phyloP scores from a whole-genome alignment of 2,329 filamentous ascomycete species.

The Sporothrix pseudoabietina region DNA sequence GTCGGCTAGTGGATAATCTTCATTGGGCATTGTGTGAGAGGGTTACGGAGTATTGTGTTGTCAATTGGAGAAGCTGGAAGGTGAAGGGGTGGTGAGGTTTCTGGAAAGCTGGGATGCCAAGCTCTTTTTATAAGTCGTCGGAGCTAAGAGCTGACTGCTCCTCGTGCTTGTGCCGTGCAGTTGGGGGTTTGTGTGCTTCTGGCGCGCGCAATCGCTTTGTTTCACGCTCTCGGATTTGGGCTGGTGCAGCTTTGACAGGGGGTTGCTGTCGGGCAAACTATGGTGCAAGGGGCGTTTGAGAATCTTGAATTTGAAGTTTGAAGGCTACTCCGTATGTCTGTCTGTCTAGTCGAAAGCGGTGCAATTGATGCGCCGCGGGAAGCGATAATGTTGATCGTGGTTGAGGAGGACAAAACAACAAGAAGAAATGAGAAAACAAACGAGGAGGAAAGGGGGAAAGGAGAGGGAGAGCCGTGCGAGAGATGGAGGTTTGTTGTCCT shows the following conservation, averaged over 20 bases:
- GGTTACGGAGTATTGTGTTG: not conserved
- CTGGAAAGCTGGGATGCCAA: conserved; percentile 5
- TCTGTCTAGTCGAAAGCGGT: not conserved
- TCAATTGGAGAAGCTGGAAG: not conserved
- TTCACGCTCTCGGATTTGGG: conserved; percentile 24
- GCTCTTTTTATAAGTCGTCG: conserved; percentile 13
- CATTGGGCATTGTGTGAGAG: not conserved
- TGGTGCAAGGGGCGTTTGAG: conserved; percentile 21
- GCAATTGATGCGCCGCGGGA: conserved; percentile 2
- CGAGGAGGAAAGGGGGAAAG: not conserved
- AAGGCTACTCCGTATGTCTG: not conserved
- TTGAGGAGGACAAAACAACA: not conserved
- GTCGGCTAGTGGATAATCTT: not conserved
- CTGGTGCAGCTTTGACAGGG: too few species aligned
- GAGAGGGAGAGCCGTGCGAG: not conserved
- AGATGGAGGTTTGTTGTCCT: not conserved
- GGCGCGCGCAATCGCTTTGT: conserved; percentile 15
- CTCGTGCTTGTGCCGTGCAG: not conserved
- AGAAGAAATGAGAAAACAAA: not conserved
- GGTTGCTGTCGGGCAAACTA: not conserved
- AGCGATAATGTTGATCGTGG: not conserved
- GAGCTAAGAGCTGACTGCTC: not conserved
- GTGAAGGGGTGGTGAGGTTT: not conserved
- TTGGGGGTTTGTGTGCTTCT: not conserved
- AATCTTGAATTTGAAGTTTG: not conserved